A percentile compares a stretch with the other conserved stretches of the same genome.
These are phyloP conservation scores for Alternaria tenuissima DNA, from an alignment of 2,329 filamentous ascomycete species.

Conservation along the genomic window DNA sequence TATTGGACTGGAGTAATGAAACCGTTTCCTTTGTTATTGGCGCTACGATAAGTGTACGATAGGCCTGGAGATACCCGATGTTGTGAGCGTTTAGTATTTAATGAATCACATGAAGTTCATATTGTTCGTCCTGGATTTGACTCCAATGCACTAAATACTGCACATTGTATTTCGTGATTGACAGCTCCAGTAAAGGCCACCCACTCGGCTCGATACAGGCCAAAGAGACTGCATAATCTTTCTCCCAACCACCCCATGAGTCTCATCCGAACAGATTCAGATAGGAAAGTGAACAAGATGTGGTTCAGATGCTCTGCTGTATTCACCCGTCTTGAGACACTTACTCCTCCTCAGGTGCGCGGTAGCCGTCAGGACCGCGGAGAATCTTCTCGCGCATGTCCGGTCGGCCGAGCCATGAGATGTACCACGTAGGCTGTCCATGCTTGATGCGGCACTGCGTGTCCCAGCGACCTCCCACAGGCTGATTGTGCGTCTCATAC, in stretches of 20 bases:
- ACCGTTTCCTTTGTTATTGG: constrained; percentile 8
- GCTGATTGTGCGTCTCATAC: constrained; percentile 31
- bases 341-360: constrained; percentile 2
- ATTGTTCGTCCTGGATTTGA: neutral
- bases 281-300: neutral
- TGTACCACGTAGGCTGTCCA: constrained; percentile 41
- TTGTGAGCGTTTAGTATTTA: constrained; percentile 18
- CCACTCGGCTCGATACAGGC: neutral
- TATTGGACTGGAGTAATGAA: neutral
- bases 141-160: neutral
- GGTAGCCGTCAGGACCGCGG: constrained; percentile 13
- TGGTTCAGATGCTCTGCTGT: neutral
- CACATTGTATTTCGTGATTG: neutral
- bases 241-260: neutral
- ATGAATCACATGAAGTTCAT: constrained; percentile 4
- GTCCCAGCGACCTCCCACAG: constrained; percentile 33
- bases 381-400: constrained; percentile 29
- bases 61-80: constrained; percentile 26
- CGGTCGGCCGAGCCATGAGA: constrained; percentile 32
- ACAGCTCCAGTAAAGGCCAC: neutral
- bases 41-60: constrained; percentile 21
- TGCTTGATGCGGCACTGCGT: constrained; percentile 33
- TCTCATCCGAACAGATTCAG: neutral
- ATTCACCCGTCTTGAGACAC: neutral
- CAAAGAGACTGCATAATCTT: neutral